phyloP scores from a whole-genome alignment of 805 yeast genomes.

The Candida pini region DNA sequence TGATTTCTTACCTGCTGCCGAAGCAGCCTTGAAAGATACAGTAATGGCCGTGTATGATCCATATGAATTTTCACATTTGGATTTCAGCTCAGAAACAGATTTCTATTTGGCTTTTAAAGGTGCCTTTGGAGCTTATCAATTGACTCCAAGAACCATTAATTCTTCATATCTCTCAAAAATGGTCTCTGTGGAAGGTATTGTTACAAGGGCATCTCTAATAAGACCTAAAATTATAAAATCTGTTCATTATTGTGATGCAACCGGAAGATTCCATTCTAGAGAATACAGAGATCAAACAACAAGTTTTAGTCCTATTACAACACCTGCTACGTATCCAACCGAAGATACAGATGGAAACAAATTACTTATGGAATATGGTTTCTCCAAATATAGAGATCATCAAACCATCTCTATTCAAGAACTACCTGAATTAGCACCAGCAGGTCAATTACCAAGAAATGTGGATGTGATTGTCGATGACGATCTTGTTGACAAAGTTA shows the following conservation, averaged over 20 bases:
- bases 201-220: slow-evolving; percentile 86
- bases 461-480: slow-evolving; percentile 91
- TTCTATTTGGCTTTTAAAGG: slow-evolving; percentile 82
- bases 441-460: slow-evolving; percentile 94
- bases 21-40: slow-evolving; percentile 76
- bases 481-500: slow-evolving; percentile 84
- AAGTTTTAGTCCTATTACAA: slow-evolving; percentile 74
- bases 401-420: slow-evolving; percentile 92
- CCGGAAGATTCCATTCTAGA: slow-evolving; percentile 81
- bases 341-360: slow-evolving; percentile 91
- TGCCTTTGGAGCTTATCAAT: slow-evolving; percentile 81
- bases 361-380: slow-evolving; percentile 86
- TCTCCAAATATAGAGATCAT: slow-evolving; percentile 87
- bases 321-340: slow-evolving; percentile 85
- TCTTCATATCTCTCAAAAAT: slow-evolving; percentile 73
- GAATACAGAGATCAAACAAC: slow-evolving; percentile 93
- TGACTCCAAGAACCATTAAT: slow-evolving; percentile 82
- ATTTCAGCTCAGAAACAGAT: slow-evolving; percentile 53
- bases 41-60: slow-evolving; percentile 70
- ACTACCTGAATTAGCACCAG: slow-evolving; percentile 97
- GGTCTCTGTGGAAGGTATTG: slow-evolving; percentile 91
- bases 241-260: slow-evolving; percentile 85
- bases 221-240: slow-evolving; percentile 89
- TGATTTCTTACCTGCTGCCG: slow-evolving; percentile 84
- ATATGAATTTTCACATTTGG: slow-evolving; percentile 43